Evolutionary conservation across 2,329 filamentous ascomycete species (phyloP).

Genomic region (Rachicladosporium sp.): DNA sequence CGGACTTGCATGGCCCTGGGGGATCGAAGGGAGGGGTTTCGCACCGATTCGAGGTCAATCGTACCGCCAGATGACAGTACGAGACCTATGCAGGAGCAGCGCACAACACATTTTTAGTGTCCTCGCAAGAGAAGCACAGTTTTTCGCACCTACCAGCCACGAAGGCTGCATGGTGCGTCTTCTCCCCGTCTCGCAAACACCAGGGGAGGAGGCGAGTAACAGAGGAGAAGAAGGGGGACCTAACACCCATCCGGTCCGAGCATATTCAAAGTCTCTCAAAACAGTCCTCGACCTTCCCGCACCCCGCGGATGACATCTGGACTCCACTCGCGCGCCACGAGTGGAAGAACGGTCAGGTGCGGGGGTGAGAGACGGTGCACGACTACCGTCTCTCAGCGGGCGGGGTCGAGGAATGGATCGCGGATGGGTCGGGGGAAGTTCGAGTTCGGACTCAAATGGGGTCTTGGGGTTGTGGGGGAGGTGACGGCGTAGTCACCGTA

Average conservation of each 20-base stretch:
- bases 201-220: conserved; percentile 10
- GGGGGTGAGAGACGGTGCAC: conserved; percentile 23
- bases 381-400: conserved; percentile 26
- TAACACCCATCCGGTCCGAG: conserved; percentile 20
- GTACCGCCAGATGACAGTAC: conserved; percentile 3
- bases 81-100: conserved; percentile 17
- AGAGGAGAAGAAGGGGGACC: conserved; percentile 10
- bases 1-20: too few relatives aligned
- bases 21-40: conserved; percentile 10
- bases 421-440: conserved; percentile 10
- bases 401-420: conserved; percentile 30
- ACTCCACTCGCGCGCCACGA: conserved; percentile 23
- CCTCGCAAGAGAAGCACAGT: conserved; percentile 22
- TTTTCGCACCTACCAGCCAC: conserved; percentile 21
- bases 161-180: conserved; percentile 27
- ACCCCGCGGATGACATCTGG: conserved; percentile 28
- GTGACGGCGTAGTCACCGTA: conserved; percentile 32
- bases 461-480: conserved; percentile 26
- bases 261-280: conserved; percentile 23
- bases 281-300: conserved; percentile 14
- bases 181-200: conserved; percentile 24
- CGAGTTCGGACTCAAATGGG: conserved; percentile 8
- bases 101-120: conserved; percentile 22
- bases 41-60: conserved; percentile 10
- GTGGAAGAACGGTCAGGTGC: conserved; percentile 33